Evolutionary conservation across 164 flowering plant species (phyloP), one percentile per base, ranked within the genome.

Genomic region (Dillenia turbinata): DNA sequence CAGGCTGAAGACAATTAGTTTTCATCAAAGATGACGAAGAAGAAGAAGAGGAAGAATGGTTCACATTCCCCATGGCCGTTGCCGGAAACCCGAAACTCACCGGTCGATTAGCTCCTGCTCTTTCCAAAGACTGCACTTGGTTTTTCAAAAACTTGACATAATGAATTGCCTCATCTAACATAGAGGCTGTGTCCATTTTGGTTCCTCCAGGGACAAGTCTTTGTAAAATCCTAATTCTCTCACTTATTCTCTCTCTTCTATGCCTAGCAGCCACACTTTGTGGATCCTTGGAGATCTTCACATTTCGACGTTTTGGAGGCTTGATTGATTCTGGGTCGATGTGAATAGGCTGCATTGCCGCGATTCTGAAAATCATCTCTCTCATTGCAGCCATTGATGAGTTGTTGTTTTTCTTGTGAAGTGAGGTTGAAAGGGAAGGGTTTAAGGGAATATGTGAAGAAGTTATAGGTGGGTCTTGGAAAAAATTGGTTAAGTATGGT

Each of bases 221-320:
- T 33, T 33, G 40, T 33, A 33, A 33, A 47, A 83, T 81, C 65
- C 85, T 73, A 3, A 83, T 81, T 79, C 71, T 66, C 67, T 83
- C 82, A 71, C 87, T 83, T 49, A 83, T 83, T 69, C 80, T 60
- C 52, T 79, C 85, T 70, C 87, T 64, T 40, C 87, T 56, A 48
- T 77, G 87, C 61, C 87, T 58, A 15, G 87, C 87, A 56, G 87
- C 87, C 63, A 83, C 82, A 73, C 87, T 83, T 69, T 83, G 87
- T 1, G 87, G 87, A 45, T 83, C 87, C 56, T 77, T 79, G 0
- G 83, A 79, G 16, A 83, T 83, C 77, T 61, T 79, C 59, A 81
- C 87, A 59, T 83, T 83, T 68, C 77, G 60, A 62, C 87, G 56
- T 52, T 79, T 81, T 3, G 85, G 81, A 7, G 80, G 80, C 66